Conservation (phyloP, 192 early-diverging fungal species). For the Gaertneriomyces semiglobifer region DNA sequence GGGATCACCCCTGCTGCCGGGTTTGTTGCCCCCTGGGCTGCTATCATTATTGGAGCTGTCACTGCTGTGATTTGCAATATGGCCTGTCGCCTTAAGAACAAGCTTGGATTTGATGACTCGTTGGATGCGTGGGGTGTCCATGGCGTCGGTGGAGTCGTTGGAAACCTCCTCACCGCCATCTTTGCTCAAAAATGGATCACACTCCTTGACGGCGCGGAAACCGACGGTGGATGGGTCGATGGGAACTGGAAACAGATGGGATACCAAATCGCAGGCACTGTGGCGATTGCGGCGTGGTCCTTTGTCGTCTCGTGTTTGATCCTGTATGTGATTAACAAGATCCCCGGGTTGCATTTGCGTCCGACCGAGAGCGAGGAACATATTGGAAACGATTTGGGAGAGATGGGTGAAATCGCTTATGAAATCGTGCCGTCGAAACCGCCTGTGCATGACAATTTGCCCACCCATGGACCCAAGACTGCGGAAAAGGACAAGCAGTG, state of each 20-base stretch:
- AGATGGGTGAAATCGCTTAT: constrained; percentile 87
- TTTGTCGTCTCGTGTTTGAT: constrained; percentile 78
- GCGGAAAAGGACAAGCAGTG: constrained; percentile 1
- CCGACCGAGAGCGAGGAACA: constrained; percentile 73
- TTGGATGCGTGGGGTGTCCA: constrained; percentile 76
- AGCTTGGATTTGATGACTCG: constrained; percentile 85
- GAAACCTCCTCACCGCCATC: constrained; percentile 84
- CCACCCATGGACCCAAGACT: not conserved
- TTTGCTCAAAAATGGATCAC: constrained; percentile 81
- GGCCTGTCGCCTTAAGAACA: constrained; percentile 76
- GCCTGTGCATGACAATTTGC: not conserved
- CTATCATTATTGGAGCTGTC: constrained; percentile 75
- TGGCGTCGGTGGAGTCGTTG: constrained; percentile 67
- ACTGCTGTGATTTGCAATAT: constrained; percentile 75
- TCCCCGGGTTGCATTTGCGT: constrained; percentile 78
- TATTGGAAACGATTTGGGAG: constrained; percentile 71
- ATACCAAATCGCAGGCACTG: constrained; percentile 65
- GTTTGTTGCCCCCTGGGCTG: constrained; percentile 78
- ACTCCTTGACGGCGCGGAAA: constrained; percentile 52
- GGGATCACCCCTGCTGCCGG: constrained; percentile 91
- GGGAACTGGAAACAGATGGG: constrained; percentile 66
- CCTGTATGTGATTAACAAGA: constrained; percentile 68
- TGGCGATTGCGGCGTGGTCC: constrained; percentile 61
- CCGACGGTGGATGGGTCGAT: constrained; percentile 62
- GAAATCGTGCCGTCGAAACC: constrained; percentile 34